Conservation (phyloP, 495 filamentous ascomycete genomes). For the Neurospora cerealis region DNA sequence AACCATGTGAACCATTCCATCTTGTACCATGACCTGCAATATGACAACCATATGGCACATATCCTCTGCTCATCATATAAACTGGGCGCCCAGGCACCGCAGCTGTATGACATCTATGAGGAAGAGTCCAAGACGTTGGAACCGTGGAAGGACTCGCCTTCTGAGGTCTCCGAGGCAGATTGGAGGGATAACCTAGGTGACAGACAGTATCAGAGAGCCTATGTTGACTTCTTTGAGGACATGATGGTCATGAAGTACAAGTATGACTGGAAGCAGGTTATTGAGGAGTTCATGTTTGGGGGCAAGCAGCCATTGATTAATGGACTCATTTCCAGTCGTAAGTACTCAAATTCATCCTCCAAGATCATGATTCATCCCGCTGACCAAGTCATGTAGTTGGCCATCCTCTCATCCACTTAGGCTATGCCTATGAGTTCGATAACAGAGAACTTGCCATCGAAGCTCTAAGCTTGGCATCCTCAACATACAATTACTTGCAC, state of each 20-base stretch:
- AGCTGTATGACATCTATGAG: conserved; percentile 74
- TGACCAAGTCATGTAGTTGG: conserved; percentile 47
- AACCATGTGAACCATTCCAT: conserved; percentile 89
- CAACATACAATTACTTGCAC: conserved; percentile 66
- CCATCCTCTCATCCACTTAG: conserved; percentile 81
- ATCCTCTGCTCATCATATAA: conserved; percentile 77
- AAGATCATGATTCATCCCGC: neutral
- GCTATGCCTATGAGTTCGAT: conserved; percentile 75
- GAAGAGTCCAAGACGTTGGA: conserved; percentile 58
- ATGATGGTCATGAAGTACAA: conserved; percentile 57
- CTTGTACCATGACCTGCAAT: conserved; percentile 64
- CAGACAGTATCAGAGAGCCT: conserved; percentile 75
- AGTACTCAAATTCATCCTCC: conserved; percentile 21
- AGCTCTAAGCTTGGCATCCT: conserved; percentile 58
- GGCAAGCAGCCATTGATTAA: conserved; percentile 72
- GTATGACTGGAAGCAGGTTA: conserved; percentile 77
- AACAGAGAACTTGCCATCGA: conserved; percentile 77
- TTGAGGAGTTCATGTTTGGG: conserved; percentile 63
- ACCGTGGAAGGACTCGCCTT: conserved; percentile 75
- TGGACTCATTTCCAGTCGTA: conserved; percentile 66
- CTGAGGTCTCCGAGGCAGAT: conserved; percentile 69
- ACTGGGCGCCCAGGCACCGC: conserved; percentile 60
- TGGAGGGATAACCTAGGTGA: conserved; percentile 80
- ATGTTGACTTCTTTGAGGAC: conserved; percentile 88
- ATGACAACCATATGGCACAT: conserved; percentile 84